Conservation (phyloP, 352 stramenopile genomes). For the Phytopythium ostracodes region DNA sequence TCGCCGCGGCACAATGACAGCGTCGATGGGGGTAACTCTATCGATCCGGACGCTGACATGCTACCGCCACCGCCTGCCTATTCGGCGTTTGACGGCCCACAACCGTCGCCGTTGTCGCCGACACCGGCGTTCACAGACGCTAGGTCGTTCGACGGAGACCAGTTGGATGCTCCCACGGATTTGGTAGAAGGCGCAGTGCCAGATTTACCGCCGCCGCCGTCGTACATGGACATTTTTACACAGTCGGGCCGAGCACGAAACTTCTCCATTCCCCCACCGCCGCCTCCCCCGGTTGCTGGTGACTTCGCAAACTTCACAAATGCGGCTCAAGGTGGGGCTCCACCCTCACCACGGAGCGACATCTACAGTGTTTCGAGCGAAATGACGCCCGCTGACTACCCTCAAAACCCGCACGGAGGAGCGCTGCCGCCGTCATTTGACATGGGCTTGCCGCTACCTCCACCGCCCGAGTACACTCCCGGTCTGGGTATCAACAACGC, state of each 20-base stretch:
- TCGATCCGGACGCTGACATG: not conserved
- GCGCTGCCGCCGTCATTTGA: conserved; percentile 10
- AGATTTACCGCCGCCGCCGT: conserved; percentile 33
- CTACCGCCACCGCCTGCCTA: conserved; percentile 11
- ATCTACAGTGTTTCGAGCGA: conserved; percentile 9
- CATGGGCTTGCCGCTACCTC: conserved; percentile 15
- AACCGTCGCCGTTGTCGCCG: conserved; percentile 10
- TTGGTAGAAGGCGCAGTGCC: not conserved
- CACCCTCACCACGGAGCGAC: conserved; percentile 3
- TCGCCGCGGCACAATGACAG: conserved; percentile 16
- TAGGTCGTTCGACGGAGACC: not conserved
- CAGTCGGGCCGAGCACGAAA: conserved; percentile 22
- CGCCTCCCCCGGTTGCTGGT: not conserved
- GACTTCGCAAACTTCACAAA: not conserved
- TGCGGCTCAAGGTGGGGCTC: not conserved
- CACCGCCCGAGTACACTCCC: conserved; percentile 20
- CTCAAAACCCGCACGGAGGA: conserved; percentile 1
- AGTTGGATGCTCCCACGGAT: not conserved
- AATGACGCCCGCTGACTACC: conserved; percentile 2
- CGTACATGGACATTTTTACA: conserved; percentile 55
- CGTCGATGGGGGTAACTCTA: too few species aligned
- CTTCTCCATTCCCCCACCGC: not conserved
- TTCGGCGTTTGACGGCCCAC: not conserved
- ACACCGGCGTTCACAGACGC: conserved; percentile 15
- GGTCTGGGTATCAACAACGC: conserved; percentile 6